Base-by-base conservation (phyloP, 202 grass and related monocot species). In the Bolboschoenoplectus hybrid region DNA sequence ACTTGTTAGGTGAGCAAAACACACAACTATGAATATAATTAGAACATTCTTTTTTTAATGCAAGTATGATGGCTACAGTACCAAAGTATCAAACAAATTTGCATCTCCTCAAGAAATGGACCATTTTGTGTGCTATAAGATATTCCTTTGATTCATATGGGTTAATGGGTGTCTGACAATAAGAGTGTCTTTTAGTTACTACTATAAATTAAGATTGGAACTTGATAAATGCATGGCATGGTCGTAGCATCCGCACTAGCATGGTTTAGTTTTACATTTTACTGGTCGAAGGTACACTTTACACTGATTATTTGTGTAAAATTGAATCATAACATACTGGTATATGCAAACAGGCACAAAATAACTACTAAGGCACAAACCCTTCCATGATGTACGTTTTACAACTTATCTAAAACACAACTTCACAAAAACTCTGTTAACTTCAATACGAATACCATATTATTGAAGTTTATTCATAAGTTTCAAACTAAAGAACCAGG, bases 1-100 rank as follows among this genome's bases (percentile, higher is more conserved):
- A 52, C 7, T 87, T 86, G 52, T 7, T 62, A 81, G 45, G 1
- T 6, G 34, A 60, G 34, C 36, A 83, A 63, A 26, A 63, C 63
- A 73, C 67, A 67, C 86, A 87, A 84, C 4, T 47, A 86, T 41
- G 74, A 89, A 61, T 0, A 44, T 13, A 56, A 51, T 32, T 66
- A 83, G 76, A 45, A 45, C 16, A 52, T 26, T n/a, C 19, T 16
- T 17, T n/a, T 43, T 16, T 17, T 1, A 16, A 63, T 0, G 36
- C 7, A 80, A 57, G 5, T 7, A 40, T 36, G 8, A 32, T 10
- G 9, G 40, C 36, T 87, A 61, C 19, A 47, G 60, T 14, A 78
- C 26, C 38, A 61, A 69, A 87, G 46, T 52, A 20, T 3, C 53
- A 57, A 67, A 35, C 3, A 89, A 56, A 66, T 78, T n/a, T 19